phyloP scores from a whole-genome alignment of 164 flowering plant genomes.

The Tetracentron sinense region DNA sequence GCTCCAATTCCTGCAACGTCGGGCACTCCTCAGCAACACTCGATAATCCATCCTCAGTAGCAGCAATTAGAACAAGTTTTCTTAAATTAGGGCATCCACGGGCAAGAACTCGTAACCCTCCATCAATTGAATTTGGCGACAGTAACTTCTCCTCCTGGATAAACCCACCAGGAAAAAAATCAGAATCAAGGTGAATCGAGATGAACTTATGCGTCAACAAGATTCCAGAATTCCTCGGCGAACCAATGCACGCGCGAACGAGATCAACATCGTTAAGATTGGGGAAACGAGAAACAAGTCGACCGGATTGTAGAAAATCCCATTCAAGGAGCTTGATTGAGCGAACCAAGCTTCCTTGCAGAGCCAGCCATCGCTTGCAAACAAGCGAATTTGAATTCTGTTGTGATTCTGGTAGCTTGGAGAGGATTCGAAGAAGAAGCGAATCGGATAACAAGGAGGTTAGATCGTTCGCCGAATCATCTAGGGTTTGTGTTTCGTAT shows the following conservation, averaged over 20 bases:
- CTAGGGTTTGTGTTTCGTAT: conserved; percentile 11
- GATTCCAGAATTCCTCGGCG: conserved; percentile 29
- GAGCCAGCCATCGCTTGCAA: conserved; percentile 70
- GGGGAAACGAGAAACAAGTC: conserved; percentile 62
- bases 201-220: conserved; percentile 32
- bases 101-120: conserved; percentile 55
- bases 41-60: conserved; percentile 56
- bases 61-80: conserved; percentile 50
- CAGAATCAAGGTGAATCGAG: conserved; percentile 38
- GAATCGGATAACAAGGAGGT: conserved; percentile 58
- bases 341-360: conserved; percentile 59
- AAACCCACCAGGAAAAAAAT: conserved; percentile 19
- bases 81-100: conserved; percentile 69
- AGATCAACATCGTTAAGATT: conserved; percentile 49
- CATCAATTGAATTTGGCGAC: conserved; percentile 37
- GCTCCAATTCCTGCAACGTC: conserved; percentile 76
- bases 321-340: conserved; percentile 64
- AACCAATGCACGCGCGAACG: conserved; percentile 29
- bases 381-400: conserved; percentile 49
- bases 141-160: conserved; percentile 30
- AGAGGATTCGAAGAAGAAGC: conserved; percentile 48
- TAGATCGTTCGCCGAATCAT: conserved; percentile 26
- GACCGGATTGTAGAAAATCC: conserved; percentile 60
- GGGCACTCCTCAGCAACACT: conserved; percentile 67
- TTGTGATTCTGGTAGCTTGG: conserved; percentile 51